These are phyloP conservation scores for Mycena leptocephala DNA, from an alignment of 768 basidiomycete genomes.

Conservation along the genomic window DNA sequence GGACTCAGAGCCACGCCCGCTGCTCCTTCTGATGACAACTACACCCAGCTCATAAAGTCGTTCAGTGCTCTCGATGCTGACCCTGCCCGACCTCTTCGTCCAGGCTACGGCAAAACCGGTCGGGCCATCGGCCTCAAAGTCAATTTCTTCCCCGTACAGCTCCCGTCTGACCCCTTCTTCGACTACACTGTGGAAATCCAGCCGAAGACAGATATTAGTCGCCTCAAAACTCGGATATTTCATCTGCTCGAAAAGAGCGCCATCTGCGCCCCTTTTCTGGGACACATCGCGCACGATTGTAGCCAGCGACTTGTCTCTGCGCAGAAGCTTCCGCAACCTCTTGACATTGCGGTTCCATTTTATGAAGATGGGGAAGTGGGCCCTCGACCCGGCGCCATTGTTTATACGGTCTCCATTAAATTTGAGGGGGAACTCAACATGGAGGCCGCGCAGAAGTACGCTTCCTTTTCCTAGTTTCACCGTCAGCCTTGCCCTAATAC, in stretches of 20 bases:
- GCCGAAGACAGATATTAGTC: slow-evolving; percentile 62
- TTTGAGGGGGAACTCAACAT: slow-evolving; percentile 60
- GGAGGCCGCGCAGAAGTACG: slow-evolving; percentile 52
- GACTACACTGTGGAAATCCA: slow-evolving; percentile 72
- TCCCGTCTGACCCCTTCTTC: slow-evolving; percentile 63
- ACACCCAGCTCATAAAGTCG: slow-evolving; percentile 55
- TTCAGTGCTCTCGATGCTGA: slow-evolving; percentile 53
- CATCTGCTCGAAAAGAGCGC: slow-evolving; percentile 65
- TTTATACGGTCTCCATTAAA: slow-evolving; percentile 60
- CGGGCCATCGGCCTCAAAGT: slow-evolving; percentile 66
- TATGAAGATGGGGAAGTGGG: slow-evolving; percentile 59
- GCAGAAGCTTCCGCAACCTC: slow-evolving; percentile 60
- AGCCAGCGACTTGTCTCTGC: slow-evolving; percentile 65
- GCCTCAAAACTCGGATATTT: slow-evolving; percentile 68
- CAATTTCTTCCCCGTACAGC: slow-evolving; percentile 73
- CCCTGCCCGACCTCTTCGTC: slow-evolving; percentile 64
- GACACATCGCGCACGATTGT: slow-evolving; percentile 70
- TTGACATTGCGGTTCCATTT: slow-evolving; percentile 58
- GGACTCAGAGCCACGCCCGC: no score
- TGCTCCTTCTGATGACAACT: no score
- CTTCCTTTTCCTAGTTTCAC: not conserved
- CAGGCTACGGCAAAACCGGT: slow-evolving; percentile 71
- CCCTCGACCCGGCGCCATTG: slow-evolving; percentile 54
- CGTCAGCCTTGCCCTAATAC: not conserved
- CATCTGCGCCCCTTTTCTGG: slow-evolving; percentile 51